These are phyloP conservation scores for Clohesyomyces aquaticus DNA, from an alignment of 495 filamentous ascomycete genomes.

Conservation along the genomic window DNA sequence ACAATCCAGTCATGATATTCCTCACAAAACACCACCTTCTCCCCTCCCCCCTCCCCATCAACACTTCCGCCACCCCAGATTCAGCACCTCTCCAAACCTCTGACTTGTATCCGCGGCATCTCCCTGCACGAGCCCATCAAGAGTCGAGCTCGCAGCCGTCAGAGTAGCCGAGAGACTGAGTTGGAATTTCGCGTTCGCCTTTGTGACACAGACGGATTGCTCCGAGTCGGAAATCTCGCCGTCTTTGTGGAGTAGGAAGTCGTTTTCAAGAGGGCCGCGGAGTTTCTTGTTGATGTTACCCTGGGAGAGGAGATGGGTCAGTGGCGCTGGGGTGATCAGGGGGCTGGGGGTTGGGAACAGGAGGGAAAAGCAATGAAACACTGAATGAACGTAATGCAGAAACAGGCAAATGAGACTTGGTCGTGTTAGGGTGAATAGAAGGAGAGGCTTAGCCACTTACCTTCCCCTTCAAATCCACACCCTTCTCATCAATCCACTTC, in stretches of 20 bases:
- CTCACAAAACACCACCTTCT: too few species aligned
- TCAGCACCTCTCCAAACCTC: conserved; percentile 26
- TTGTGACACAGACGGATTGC: conserved; percentile 13
- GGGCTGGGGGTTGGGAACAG: too few species aligned
- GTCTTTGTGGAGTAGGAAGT: conserved; percentile 32
- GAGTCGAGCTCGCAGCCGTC: conserved; percentile 6
- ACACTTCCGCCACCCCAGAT: conserved; percentile 33
- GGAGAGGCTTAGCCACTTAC: too few species aligned
- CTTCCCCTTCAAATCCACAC: conserved; percentile 29
- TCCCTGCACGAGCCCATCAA: conserved; percentile 17
- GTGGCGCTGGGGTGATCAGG: too few species aligned
- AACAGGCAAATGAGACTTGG: neutral
- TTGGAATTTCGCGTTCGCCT: conserved; percentile 27
- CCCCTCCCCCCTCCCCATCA: too few species aligned
- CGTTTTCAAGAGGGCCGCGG: conserved; percentile 17
- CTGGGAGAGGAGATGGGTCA: conserved; percentile 3
- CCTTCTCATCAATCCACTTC: conserved; percentile 33
- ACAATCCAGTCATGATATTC: too few species aligned
- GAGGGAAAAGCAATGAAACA: too few species aligned
- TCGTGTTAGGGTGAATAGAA: too few species aligned
- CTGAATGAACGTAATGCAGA: neutral
- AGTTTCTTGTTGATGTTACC: conserved; percentile 28
- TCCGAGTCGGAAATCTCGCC: conserved; percentile 20
- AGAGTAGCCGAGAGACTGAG: conserved; percentile 24
- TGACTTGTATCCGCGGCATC: conserved; percentile 12